phyloP scores from a whole-genome alignment of 495 filamentous ascomycete species.

The Lophiostoma macrostomum region DNA sequence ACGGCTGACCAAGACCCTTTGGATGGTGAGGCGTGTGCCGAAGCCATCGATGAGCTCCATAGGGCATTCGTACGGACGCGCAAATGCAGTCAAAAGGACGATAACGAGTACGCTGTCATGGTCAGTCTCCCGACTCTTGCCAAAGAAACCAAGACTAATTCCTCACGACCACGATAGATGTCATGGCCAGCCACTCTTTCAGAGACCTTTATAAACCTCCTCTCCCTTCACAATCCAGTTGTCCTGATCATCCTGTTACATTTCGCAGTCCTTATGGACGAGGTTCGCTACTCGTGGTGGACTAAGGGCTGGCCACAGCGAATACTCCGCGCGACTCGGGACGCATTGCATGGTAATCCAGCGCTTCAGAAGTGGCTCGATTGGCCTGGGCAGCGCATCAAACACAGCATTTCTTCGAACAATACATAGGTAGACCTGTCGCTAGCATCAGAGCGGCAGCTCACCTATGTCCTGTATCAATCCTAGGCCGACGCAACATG shows the following conservation, averaged over 20 bases:
- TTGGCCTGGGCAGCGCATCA: conserved; percentile 1
- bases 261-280: conserved; percentile 1
- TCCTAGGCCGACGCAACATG: too few relatives aligned
- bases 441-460: too few relatives aligned
- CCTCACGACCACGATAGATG: too few relatives aligned
- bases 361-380: conserved; percentile 14
- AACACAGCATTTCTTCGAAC: too few relatives aligned
- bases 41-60: conserved; percentile 11
- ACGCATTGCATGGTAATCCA: not conserved
- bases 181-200: not conserved
- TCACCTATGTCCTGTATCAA: too few relatives aligned
- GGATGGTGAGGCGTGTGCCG: not conserved
- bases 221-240: conserved; percentile 3
- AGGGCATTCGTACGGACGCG: not conserved
- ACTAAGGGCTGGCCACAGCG: conserved; percentile 10
- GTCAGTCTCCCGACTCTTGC: not conserved
- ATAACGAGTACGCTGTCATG: not conserved
- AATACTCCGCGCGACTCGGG: conserved; percentile 3
- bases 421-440: too few relatives aligned
- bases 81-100: not conserved
- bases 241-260: conserved; percentile 7
- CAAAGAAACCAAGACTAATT: not conserved
- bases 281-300: not conserved
- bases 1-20: not conserved
- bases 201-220: conserved; percentile 1